Evolutionary conservation across 495 filamentous ascomycete genomes (phyloP).

Genomic region (Aspergillus saccharolyticus): DNA sequence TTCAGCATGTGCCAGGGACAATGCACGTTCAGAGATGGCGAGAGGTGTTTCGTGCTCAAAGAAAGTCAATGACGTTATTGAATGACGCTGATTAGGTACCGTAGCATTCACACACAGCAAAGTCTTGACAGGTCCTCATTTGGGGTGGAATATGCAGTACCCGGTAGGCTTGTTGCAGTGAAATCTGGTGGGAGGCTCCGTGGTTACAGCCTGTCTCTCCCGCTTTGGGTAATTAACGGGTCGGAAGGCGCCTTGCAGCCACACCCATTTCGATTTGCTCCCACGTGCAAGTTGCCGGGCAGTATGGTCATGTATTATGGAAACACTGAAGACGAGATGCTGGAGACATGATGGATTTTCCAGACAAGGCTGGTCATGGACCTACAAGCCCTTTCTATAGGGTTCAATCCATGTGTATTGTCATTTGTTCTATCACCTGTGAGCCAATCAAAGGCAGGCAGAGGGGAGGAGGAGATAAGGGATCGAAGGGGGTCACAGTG

Average conservation of each 20-base stretch:
- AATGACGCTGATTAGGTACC: background rate
- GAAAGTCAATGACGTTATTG: background rate
- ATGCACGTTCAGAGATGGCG: background rate
- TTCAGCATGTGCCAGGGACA: background rate
- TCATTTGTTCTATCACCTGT: too few species aligned
- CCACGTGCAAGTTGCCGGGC: background rate
- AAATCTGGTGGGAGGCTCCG: background rate
- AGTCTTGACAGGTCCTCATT: background rate
- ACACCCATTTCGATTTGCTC: background rate
- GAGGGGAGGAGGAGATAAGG: background rate
- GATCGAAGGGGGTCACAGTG: too few species aligned
- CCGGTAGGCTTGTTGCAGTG: background rate
- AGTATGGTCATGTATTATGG: background rate
- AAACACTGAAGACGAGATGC: background rate
- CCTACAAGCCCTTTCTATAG: background rate
- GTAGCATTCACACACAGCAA: conserved; percentile 6
- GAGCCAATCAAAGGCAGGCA: background rate
- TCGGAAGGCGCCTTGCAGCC: background rate
- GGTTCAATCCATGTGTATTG: background rate
- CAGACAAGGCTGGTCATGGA: background rate
- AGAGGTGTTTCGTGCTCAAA: background rate
- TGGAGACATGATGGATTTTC: background rate
- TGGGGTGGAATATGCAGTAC: background rate
- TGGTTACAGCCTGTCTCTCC: background rate
- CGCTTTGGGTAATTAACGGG: background rate